These are phyloP conservation scores for Naematelia encephala DNA, from an alignment of 768 basidiomycete genomes.

Conservation along the genomic window DNA sequence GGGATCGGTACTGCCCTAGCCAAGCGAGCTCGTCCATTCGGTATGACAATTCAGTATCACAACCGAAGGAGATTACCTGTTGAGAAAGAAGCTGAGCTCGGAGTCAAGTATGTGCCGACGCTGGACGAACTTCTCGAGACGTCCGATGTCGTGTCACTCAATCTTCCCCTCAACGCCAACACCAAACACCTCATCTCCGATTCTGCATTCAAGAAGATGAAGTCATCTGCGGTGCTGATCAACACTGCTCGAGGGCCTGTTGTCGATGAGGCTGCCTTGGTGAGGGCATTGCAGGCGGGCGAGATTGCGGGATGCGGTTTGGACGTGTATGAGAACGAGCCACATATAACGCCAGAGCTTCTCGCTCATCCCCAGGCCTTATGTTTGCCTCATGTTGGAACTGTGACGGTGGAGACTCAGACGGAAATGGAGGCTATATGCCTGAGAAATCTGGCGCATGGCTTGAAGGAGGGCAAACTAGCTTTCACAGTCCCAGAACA, in stretches of 20 bases:
- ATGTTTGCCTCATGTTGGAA: conserved; percentile 21
- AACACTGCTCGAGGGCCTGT: conserved; percentile 88
- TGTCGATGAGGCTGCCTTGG: conserved; percentile 79
- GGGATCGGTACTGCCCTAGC: conserved; percentile 50
- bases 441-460: conserved; percentile 9
- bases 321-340: conserved; percentile 66
- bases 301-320: conserved; percentile 77
- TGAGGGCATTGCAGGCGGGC: conserved; percentile 77
- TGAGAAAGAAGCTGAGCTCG: conserved; percentile 1
- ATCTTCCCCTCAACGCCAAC: conserved; percentile 62
- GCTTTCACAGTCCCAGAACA: conserved; percentile 6
- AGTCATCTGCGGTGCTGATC: conserved; percentile 68
- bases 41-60: conserved; percentile 78
- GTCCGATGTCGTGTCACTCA: conserved; percentile 75
- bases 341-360: conserved; percentile 32
- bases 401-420: conserved; percentile 18
- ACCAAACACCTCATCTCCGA: conserved; percentile 72
- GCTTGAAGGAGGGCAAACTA: conserved; percentile 1
- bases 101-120: conserved; percentile 64
- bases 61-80: conserved; percentile 51
- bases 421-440: conserved; percentile 19
- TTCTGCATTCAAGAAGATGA: conserved; percentile 68
- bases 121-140: conserved; percentile 61
- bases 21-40: conserved; percentile 57
- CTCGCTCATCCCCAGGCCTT: conserved; percentile 9